Evolutionary conservation across 106 monocot species (phyloP), one percentile per base, ranked within the genome.

Genomic region (Dioscorea zingiberensis): DNA sequence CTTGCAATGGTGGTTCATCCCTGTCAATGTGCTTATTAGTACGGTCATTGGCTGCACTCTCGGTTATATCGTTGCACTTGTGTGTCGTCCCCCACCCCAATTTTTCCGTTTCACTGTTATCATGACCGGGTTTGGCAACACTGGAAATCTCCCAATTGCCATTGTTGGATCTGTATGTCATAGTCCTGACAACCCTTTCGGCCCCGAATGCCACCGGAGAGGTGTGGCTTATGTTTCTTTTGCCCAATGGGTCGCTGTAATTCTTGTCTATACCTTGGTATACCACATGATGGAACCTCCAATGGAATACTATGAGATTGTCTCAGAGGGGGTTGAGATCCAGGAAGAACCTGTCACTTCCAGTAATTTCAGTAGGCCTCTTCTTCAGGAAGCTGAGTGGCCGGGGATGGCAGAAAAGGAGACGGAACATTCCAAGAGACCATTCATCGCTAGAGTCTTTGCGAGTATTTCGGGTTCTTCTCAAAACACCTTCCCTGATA

Each of bases 251-350:
- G 91, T 88, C 45, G 76, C 97, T 0, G 97, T 97, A n/a, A 85
- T 97, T 67, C 88, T 97, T 27, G 88, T 81, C 1, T 97, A 91
- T 21, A 88, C 97, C 3, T 77, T 97, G 4, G 97, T 97, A 6
- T 97, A 92, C 60, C 97, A 97, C 70, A 97, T 97, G 85, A 97
- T 97, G 97, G 97, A 97, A 59, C 91, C 97, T 0, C 91, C 97
- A 5, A 46, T 97, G 69, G 73, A 77, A 47, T 86, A 88, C 60
- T 88, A 91, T 32, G 91, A 97, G 64, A 49, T 91, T 25, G 77
- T 88, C 0, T 14, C 70, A 0, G 76, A 85, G 21, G 79, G 23
- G 29, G 73, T 63, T 25, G 85, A 81, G 59, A 71, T 71, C 24
- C 19, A 46, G 25, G 62, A 63, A 24, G 80, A 69, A 25, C 51